phyloP scores from a whole-genome alignment of 2,329 filamentous ascomycete species.

The Escovopsis sp. region DNA sequence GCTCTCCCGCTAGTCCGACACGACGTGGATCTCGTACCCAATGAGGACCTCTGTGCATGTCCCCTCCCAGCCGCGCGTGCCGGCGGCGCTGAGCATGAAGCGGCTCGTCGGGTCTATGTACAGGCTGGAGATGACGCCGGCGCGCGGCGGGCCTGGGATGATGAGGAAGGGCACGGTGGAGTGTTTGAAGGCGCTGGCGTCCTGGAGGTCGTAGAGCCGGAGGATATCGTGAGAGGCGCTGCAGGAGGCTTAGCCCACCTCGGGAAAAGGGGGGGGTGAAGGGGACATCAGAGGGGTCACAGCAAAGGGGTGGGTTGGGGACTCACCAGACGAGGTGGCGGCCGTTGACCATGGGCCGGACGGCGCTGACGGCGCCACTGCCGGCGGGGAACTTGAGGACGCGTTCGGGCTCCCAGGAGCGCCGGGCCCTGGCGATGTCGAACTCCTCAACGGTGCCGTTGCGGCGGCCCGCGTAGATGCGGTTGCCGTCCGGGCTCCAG shows the following conservation, averaged over 20 bases:
- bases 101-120: constrained; percentile 78
- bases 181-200: constrained; percentile 50
- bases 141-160: constrained; percentile 69
- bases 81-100: constrained; percentile 85
- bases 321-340: constrained; percentile 67
- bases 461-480: constrained; percentile 79
- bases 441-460: constrained; percentile 94
- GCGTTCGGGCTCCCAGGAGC: constrained; percentile 59
- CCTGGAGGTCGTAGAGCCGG: constrained; percentile 74
- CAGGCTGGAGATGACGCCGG: constrained; percentile 74
- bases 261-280: background rate
- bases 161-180: constrained; percentile 90
- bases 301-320: background rate
- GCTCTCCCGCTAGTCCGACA: background rate
- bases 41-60: constrained; percentile 77
- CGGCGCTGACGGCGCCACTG: constrained; percentile 76
- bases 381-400: constrained; percentile 79
- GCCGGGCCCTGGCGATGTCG: constrained; percentile 58
- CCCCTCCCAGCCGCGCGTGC: constrained; percentile 92
- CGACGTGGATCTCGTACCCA: constrained; percentile 69
- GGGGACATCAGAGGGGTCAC: background rate
- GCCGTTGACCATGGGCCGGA: constrained; percentile 84
- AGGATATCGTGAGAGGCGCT: constrained; percentile 90
- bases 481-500: constrained; percentile 93
- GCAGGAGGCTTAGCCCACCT: background rate